Base-by-base conservation (phyloP, 2,329 filamentous ascomycete genomes). In the Aspergillus uvarum region DNA sequence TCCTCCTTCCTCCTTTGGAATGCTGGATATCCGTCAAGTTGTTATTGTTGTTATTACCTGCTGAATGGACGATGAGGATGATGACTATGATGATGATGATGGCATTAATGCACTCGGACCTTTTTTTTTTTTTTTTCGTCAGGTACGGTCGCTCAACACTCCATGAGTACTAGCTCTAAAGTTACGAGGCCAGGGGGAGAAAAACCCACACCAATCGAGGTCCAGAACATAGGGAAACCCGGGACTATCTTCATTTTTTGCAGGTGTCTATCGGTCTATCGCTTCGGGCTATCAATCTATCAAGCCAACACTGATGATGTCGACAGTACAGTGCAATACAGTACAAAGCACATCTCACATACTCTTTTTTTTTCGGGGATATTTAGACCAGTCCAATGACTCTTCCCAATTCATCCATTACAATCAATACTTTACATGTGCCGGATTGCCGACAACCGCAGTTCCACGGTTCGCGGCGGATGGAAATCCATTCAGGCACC, bases 381-480 rank as follows among this genome's bases (percentile, higher is more conserved):
- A 12, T 12, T 44, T 5, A 16, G 38, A 44, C n/a, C 38, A 16
- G n/a, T 44, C 38, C 38, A 44, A 4, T 4, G 16, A n/a, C 4
- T 44, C 16, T 44, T 44, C 38, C 38, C 38, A 19, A 44, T 44
- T 8, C 38, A 44, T 44, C 38, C 38, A 44, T 44, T 44, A 8
- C 32, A 35, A 35, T 16, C 32, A 29, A 29, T 29, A 44, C 16
- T 44, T 19, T n/a, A n/a, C n/a, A 16, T 16, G 16, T 31, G 24
- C 53, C 42, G 53, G 42, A 55, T 47, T 53, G 42, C 42, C 53
- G 53, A 26, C 53, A 29, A 44, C n/a, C 5, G 44, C 44, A 32
- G 42, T 55, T 55, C 53, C 53, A 55, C 53, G 53, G 53, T 48
- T 55, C 53, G 53, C 53, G 29, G 53, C 42, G 42, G 53, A 32